Evolutionary conservation across 1,139 yeast species (phyloP).

Genomic region (Meyerozyma sp.): DNA sequence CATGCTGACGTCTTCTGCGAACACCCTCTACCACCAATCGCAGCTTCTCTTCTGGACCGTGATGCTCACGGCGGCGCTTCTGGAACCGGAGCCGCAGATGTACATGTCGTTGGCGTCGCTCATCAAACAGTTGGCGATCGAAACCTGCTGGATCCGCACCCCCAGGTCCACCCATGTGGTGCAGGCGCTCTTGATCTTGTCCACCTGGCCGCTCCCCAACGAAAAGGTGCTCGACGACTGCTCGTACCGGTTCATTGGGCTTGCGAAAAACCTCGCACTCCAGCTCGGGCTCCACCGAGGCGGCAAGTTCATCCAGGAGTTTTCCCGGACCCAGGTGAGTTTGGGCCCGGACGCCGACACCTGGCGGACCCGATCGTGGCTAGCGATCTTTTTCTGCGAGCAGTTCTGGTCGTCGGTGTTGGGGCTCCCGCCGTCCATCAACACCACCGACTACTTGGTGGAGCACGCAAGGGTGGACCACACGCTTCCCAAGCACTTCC

Average conservation of each 20-base stretch:
- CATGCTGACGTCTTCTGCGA: constrained; percentile 63
- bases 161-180: constrained; percentile 93
- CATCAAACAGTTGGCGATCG: constrained; percentile 83
- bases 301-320: constrained; percentile 79
- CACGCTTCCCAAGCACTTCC: constrained; percentile 62
- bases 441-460: constrained; percentile 72
- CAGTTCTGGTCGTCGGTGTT: constrained; percentile 87
- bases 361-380: constrained; percentile 94
- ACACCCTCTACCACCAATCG: constrained; percentile 76
- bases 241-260: constrained; percentile 80
- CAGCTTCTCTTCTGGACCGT: constrained; percentile 89
- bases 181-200: constrained; percentile 76
- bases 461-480: constrained; percentile 74
- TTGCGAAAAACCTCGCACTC: constrained; percentile 78
- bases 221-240: constrained; percentile 91
- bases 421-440: constrained; percentile 82
- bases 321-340: constrained; percentile 83
- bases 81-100: constrained; percentile 82
- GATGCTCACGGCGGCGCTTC: constrained; percentile 75
- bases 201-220: constrained; percentile 92
- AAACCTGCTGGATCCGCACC: constrained; percentile 89
- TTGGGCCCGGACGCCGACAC: constrained; percentile 83
- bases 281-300: constrained; percentile 95
- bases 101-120: constrained; percentile 73
- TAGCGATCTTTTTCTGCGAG: constrained; percentile 81